Conservation (phyloP, 768 basidiomycete species). For the Kwoniella shandongensis region DNA sequence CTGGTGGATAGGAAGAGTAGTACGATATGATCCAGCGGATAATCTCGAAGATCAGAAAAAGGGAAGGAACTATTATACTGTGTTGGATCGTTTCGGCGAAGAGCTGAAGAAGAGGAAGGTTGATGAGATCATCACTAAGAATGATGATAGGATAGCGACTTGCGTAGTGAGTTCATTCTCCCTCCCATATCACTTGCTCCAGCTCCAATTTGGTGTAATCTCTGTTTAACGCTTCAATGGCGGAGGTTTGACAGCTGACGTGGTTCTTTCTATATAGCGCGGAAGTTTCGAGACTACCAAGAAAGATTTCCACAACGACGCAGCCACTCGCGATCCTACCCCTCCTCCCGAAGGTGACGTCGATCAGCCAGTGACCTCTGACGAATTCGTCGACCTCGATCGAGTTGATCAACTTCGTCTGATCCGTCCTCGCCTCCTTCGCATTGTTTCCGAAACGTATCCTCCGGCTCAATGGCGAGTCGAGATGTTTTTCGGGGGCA, state of each 20-base stretch:
- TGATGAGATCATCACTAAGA: conserved; percentile 20
- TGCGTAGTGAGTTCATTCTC: conserved; percentile 29
- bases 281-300: not conserved
- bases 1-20: conserved; percentile 1
- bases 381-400: conserved; percentile 6
- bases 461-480: conserved; percentile 30
- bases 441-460: conserved; percentile 34
- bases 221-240: not conserved
- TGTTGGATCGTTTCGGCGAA: not conserved
- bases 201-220: no score
- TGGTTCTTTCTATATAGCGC: not conserved
- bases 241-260: conserved; percentile 4
- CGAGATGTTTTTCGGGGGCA: conserved; percentile 27
- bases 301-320: not conserved
- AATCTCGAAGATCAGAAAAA: not conserved
- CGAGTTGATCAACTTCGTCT: conserved; percentile 20
- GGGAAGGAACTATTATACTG: not conserved
- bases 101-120: conserved; percentile 1
- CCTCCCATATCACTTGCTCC: not conserved
- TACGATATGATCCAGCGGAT: not conserved
- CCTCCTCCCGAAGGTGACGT: not conserved
- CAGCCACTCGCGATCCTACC: not conserved
- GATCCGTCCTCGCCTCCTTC: conserved; percentile 32
- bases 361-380: not conserved
- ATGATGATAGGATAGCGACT: conserved; percentile 29